Base-by-base conservation (phyloP, 2,329 filamentous ascomycete species). In the Akanthomyces uredinophilus region DNA sequence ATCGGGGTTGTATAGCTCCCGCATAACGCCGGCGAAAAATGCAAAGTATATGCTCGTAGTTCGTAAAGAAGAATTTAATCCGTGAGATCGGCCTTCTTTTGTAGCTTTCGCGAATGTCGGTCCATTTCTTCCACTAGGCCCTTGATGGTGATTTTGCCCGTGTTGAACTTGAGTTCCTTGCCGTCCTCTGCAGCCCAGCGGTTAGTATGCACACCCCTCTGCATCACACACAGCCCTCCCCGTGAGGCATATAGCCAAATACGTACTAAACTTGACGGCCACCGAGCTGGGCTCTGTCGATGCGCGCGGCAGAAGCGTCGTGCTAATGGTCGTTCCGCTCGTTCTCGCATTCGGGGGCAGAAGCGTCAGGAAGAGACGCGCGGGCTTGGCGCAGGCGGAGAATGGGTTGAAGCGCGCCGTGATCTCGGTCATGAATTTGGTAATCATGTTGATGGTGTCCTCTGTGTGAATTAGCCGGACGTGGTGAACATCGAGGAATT, bases 331-430 rank as follows among this genome's bases (percentile, higher is more conserved):
- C 81, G 96, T 91, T 66, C 84, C 86, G 60, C 80, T 83, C 61
- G 81, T 78, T 60, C 92, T 87, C 64, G 92, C 92, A 70, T 88
- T 87, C 47, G 92, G 85, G 11, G 94, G 92, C 37, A 99, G 86
- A 66, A 90, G 83, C 37, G 91, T 89, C 68, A 98, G 90, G 77
- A 98, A 95, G 57, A 96, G 83, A 49, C 95, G 88, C 44, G 92
- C 93, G 27, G 93, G 89, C 72, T 92, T 92, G 65, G 91, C 87
- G 73, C 84, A 82, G 27, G 83, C 78, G 32, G 87, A 89, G 84
- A 98, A 98, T 44, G 95, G 94, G 78, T 96, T 96, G 86, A 98
- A 97, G 74, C 86, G 87, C 67, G 92, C 89, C 70, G 84, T 87
- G 70, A 98, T 87, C 74, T 92, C 86, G 74, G 92, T 94, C 75